Evolutionary conservation across 768 basidiomycete species (phyloP).

Genomic region (Suillus variegatus): DNA sequence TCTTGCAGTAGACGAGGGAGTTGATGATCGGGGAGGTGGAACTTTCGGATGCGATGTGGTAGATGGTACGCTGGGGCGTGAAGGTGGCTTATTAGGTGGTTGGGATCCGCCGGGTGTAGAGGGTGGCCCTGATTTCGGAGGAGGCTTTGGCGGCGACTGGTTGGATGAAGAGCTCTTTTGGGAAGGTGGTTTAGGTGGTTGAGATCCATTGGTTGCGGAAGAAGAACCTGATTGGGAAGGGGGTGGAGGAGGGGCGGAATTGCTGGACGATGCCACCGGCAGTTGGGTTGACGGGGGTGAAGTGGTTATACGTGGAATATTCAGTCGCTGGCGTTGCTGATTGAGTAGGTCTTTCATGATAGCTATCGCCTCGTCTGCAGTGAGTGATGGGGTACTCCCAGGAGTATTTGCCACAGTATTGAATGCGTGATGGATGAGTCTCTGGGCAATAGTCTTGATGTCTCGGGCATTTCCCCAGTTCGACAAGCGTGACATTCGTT

Average conservation of each 20-base stretch:
- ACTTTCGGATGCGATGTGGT: neutral
- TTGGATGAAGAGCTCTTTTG: conserved; percentile 8
- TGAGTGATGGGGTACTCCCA: conserved; percentile 25
- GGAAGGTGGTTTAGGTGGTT: conserved; percentile 19
- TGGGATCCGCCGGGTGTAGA: conserved; percentile 4
- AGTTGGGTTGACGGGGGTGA: conserved; percentile 6
- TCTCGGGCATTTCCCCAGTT: conserved; percentile 77
- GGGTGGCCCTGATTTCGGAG: conserved; percentile 7
- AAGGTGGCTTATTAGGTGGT: neutral
- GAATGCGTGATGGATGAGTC: conserved; percentile 46
- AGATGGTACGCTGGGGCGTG: neutral
- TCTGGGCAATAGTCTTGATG: conserved; percentile 52
- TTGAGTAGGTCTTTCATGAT: conserved; percentile 26
- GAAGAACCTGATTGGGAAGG: conserved; percentile 22
- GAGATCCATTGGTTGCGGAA: conserved; percentile 17
- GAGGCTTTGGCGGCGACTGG: conserved; percentile 17
- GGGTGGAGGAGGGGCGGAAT: conserved; percentile 22
- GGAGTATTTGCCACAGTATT: conserved; percentile 19
- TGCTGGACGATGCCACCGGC: conserved; percentile 19
- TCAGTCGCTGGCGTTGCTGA: conserved; percentile 26
- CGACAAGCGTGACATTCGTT: conserved; percentile 42
- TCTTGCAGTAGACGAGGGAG: conserved; percentile 1
- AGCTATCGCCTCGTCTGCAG: conserved; percentile 29
- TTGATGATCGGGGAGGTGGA: conserved; percentile 6
- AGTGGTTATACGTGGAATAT: conserved; percentile 20